Conservation (phyloP, 2,329 filamentous ascomycete genomes). For the Apiospora phragmitis region DNA sequence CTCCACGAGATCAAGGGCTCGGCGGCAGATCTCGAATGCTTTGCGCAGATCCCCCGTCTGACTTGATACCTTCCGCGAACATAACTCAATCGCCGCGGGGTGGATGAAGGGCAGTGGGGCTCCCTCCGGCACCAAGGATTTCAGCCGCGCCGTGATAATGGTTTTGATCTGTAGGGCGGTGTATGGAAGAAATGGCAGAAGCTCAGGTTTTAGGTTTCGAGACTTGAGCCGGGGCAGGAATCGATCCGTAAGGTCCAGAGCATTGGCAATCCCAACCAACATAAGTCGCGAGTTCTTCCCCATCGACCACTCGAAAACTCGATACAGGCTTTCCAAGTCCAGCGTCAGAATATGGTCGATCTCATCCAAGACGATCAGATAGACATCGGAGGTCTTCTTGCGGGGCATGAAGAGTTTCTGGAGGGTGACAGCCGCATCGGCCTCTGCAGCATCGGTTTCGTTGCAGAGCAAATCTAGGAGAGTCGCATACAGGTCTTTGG, state of each 20-base stretch:
- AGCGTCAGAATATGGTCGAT: constrained; percentile 91
- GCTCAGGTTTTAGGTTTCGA: constrained; percentile 83
- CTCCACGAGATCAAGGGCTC: constrained; percentile 87
- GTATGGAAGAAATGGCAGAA: constrained; percentile 92
- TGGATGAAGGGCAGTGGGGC: constrained; percentile 81
- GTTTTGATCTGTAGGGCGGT: constrained; percentile 82
- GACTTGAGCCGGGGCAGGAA: constrained; percentile 92
- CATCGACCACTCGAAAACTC: constrained; percentile 95
- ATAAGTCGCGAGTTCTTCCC: constrained; percentile 76
- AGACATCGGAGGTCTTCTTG: constrained; percentile 58
- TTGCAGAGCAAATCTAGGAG: constrained; percentile 70
- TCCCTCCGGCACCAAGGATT: constrained; percentile 64
- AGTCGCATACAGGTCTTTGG: constrained; percentile 80
- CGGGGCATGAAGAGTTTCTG: constrained; percentile 70
- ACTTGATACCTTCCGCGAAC: constrained; percentile 89
- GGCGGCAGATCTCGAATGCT: constrained; percentile 90
- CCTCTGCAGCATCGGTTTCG: constrained; percentile 59
- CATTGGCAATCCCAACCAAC: constrained; percentile 92
- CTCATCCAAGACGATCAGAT: constrained; percentile 88
- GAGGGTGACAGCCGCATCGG: constrained; percentile 67
- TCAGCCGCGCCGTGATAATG: constrained; percentile 83
- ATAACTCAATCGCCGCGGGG: constrained; percentile 89
- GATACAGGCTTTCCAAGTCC: constrained; percentile 86
- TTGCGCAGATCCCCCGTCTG: constrained; percentile 94
- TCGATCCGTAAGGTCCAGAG: constrained; percentile 90